Conservation (phyloP, 2,329 filamentous ascomycete genomes). For the Acrocalymma vagum region DNA sequence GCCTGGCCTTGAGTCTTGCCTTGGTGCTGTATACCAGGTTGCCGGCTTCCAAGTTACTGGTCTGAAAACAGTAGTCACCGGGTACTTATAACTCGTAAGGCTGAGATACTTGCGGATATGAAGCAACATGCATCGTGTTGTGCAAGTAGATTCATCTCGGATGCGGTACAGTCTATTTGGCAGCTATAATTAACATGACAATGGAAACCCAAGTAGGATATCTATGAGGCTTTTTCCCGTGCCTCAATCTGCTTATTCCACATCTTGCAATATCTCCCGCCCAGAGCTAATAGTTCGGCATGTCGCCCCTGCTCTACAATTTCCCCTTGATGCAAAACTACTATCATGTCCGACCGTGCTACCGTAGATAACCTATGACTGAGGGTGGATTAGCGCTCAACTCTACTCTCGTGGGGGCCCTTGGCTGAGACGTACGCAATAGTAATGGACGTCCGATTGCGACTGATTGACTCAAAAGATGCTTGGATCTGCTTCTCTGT, state of each 20-base stretch:
- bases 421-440: constrained; percentile 53
- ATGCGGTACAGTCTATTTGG: no score
- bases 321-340: constrained; percentile 21
- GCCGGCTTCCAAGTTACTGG: no score
- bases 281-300: constrained; percentile 9
- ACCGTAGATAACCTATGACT: constrained; percentile 21
- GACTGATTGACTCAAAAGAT: constrained; percentile 48
- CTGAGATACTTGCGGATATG: no score
- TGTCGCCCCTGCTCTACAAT: constrained; percentile 23
- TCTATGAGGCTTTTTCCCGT: no score
- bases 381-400: not conserved
- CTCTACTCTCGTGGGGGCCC: not conserved
- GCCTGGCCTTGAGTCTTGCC: no score
- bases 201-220: no score
- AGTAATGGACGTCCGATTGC: constrained; percentile 17
- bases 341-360: constrained; percentile 15
- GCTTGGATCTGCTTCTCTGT: constrained; percentile 63
- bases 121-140: no score
- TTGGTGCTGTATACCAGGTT: no score
- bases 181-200: no score
- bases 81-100: no score
- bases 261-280: constrained; percentile 19
- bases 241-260: constrained; percentile 29
- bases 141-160: no score
- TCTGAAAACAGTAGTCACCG: no score